Percentiles rank a stretch among this genome's conserved stretches.
Evolutionary conservation across 78 protist species (phyloP).

Genomic region (Monocercomonoides exilis): DNA sequence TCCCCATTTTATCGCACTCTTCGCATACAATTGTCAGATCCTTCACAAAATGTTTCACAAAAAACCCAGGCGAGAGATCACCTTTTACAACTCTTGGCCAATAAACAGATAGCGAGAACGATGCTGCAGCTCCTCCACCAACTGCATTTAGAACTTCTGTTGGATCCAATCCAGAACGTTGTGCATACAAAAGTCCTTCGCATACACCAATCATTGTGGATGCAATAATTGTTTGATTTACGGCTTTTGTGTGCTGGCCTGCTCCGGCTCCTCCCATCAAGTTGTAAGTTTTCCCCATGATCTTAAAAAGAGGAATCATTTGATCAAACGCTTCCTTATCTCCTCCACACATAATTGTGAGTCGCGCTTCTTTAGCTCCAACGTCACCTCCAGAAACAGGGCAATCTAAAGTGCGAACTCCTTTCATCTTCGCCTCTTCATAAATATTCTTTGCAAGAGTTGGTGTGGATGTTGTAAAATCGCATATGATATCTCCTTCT

Average conservation of each 20-base stretch:
- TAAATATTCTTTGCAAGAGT: constrained; percentile 27
- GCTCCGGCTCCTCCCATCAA: constrained; percentile 45
- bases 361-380: constrained; percentile 42
- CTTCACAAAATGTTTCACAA: constrained; percentile 69
- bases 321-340: not conserved
- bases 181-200: constrained; percentile 51
- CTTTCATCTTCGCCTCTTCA: not conserved
- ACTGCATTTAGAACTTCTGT: constrained; percentile 31
- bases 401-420: constrained; percentile 30
- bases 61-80: constrained; percentile 61
- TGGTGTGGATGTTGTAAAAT: constrained; percentile 58
- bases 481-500: constrained; percentile 32
- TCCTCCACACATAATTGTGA: constrained; percentile 55
- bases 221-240: constrained; percentile 40
- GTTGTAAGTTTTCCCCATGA: constrained; percentile 23
- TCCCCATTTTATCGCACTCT: constrained; percentile 30
- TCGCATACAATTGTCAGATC: constrained; percentile 54
- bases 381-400: constrained; percentile 67
- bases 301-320: constrained; percentile 17
- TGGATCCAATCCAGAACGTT: constrained; percentile 47
- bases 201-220: constrained; percentile 34
- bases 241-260: constrained; percentile 62
- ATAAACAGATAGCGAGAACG: constrained; percentile 25
- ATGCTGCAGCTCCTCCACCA: constrained; percentile 55
- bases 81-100: constrained; percentile 46